Base-by-base conservation (phyloP, 495 filamentous ascomycete genomes). In the Symbiotaphrina buchneri region DNA sequence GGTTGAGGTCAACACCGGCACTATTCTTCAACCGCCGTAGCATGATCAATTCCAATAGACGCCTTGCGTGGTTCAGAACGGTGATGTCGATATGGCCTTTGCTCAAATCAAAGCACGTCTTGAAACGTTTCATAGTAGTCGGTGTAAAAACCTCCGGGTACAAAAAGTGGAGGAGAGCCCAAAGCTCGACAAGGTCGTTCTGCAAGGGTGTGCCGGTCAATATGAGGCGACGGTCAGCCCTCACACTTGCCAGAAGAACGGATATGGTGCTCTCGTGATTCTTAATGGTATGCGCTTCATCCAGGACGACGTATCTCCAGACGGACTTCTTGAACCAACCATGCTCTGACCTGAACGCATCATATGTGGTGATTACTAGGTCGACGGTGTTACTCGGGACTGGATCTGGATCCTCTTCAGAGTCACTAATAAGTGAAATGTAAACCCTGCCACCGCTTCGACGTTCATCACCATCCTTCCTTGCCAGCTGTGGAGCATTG, bases 121-220 rank as follows among this genome's bases (percentile, higher is more conserved):
- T 58, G 41, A 77, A 77, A 0, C 56, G 38, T 1, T 52, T 41
- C 1, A 47, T 45, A 0, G 66, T 72, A 10, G 58, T 53, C 2
- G 47, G 43, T 3, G 49, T 46, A 40, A 77, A 77, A 0, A 75
- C 59, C 10, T 73, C 64, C 0, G 67, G 68, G 30, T 63, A 70
- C 0, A 76, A 46, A 64, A 64, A 76, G 31, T 67, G 59, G 0
- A 76, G 47, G 6, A 74, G 42, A 0, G 66, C 60, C 70, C 70
- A 74, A 21, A 72, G 44, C 38, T 74, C 70, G 0, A 47, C 45
- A 0, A 75, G 46, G 33, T 76, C 64, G 34, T 74, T 76, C 31
- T 76, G 71, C 4, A 76, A 47, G 0, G 71, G 71, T 6, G 71
- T 76, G 1, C 52, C 71, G 0, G 67, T 74, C 1, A 76, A 49